These are phyloP conservation scores for Purpureocillium lavendulum DNA, from an alignment of 2,329 filamentous ascomycete genomes.

Conservation along the genomic window DNA sequence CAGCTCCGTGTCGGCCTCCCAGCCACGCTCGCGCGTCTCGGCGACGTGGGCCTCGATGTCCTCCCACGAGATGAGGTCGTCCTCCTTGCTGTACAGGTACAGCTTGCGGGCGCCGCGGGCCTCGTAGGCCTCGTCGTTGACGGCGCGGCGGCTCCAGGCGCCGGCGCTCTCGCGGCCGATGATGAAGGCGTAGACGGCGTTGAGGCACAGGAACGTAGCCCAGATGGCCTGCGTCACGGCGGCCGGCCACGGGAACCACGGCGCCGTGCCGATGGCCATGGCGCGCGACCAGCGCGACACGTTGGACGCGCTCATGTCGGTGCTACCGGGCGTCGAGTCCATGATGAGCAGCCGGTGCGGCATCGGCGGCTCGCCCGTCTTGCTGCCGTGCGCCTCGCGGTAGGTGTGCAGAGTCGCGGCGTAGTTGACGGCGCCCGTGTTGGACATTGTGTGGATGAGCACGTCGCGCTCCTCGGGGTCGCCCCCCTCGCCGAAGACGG, in stretches of 20 bases:
- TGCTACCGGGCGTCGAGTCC: constrained; percentile 45
- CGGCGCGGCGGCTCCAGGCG: constrained; percentile 25
- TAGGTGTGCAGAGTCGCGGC: constrained; percentile 41
- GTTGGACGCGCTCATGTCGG: constrained; percentile 30
- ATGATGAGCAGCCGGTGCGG: constrained; percentile 39
- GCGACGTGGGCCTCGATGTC: constrained; percentile 48
- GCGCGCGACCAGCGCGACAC: constrained; percentile 42
- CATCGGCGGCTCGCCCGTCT: constrained; percentile 15
- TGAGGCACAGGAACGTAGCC: constrained; percentile 29
- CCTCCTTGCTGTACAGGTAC: constrained; percentile 51
- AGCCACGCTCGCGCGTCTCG: constrained; percentile 38
- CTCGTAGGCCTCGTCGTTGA: constrained; percentile 28
- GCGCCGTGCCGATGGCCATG: constrained; percentile 40
- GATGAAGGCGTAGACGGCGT: constrained; percentile 24
- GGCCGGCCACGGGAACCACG: constrained; percentile 40
- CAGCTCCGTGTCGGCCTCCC: constrained; percentile 35
- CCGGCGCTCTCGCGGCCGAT: constrained; percentile 31
- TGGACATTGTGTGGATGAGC: constrained; percentile 48
- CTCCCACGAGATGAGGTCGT: constrained; percentile 45
- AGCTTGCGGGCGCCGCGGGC: constrained; percentile 32
- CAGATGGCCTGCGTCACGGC: constrained; percentile 38
- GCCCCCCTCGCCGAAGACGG: constrained; percentile 18
- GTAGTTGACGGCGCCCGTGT: constrained; percentile 47
- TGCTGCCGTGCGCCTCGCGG: constrained; percentile 22
- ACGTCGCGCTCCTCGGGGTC: constrained; percentile 22